Evolutionary conservation across 768 basidiomycete genomes (phyloP).

Genomic region (Cantharellus anzutake): DNA sequence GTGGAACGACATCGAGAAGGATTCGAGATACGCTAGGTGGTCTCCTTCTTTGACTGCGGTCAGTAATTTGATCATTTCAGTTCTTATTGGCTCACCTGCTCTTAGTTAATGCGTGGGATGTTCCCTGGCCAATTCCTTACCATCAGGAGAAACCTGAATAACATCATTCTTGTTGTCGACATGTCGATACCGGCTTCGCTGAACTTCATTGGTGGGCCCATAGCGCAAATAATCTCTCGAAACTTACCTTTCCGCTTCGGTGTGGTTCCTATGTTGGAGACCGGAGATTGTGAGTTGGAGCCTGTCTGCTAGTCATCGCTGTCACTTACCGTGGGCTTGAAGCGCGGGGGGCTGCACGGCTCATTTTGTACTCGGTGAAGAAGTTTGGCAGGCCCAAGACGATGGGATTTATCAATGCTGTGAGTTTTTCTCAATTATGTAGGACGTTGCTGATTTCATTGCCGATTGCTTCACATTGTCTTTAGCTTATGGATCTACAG

Average conservation of each 20-base stretch:
- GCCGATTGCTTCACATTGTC: constrained; percentile 1
- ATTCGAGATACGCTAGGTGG: constrained; percentile 39
- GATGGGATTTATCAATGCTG: constrained; percentile 36
- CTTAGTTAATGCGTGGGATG: constrained; percentile 52
- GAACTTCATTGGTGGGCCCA: constrained; percentile 40
- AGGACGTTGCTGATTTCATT: constrained; percentile 2
- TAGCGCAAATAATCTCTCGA: constrained; percentile 52
- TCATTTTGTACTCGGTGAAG: constrained; percentile 48
- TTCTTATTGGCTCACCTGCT: not conserved
- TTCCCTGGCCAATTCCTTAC: constrained; percentile 64
- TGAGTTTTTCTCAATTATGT: constrained; percentile 17
- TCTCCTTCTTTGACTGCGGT: constrained; percentile 32
- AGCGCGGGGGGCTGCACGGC: constrained; percentile 39
- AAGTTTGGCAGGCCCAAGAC: constrained; percentile 45
- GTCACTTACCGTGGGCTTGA: not conserved
- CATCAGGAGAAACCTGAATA: constrained; percentile 65
- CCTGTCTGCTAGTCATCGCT: not conserved
- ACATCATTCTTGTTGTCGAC: constrained; percentile 66
- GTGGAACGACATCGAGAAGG: constrained; percentile 86
- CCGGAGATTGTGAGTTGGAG: constrained; percentile 21
- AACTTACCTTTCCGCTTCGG: constrained; percentile 71
- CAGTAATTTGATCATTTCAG: constrained; percentile 9
- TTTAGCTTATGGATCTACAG: constrained; percentile 13
- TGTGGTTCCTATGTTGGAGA: constrained; percentile 52
- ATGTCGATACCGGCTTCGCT: constrained; percentile 43